Evolutionary conservation across 495 filamentous ascomycete genomes (phyloP).

Genomic region (Peziza echinospora): DNA sequence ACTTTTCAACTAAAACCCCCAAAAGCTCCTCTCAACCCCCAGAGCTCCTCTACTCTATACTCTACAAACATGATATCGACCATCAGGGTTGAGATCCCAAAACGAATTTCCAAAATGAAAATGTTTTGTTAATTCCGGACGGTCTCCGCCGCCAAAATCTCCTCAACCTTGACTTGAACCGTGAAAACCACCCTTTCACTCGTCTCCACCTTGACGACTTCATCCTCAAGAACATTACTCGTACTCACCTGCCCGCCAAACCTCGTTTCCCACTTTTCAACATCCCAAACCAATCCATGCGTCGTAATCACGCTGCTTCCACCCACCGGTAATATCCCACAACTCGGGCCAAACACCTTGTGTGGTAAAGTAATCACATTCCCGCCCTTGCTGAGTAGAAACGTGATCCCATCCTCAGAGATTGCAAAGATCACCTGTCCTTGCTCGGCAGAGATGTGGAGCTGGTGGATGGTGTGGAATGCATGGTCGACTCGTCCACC

Average conservation of each 20-base stretch:
- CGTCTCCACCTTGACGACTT: constrained; percentile 37
- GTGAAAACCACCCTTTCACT: constrained; percentile 63
- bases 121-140: no score
- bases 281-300: constrained; percentile 72
- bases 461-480: constrained; percentile 63
- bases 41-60: no score
- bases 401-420: constrained; percentile 31
- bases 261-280: constrained; percentile 51
- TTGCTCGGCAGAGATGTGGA: constrained; percentile 36
- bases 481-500: constrained; percentile 84
- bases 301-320: constrained; percentile 54
- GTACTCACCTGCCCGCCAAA: constrained; percentile 78
- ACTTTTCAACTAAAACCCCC: no score
- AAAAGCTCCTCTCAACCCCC: no score
- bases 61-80: no score
- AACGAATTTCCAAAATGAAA: no score
- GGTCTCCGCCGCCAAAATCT: background rate
- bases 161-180: constrained; percentile 35
- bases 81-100: no score
- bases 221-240: constrained; percentile 58
- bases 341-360: constrained; percentile 25
- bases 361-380: constrained; percentile 45
- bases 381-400: constrained; percentile 43
- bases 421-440: constrained; percentile 19
- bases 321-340: constrained; percentile 62